Percentiles rank a stretch among this genome's conserved stretches.
Conservation (phyloP, 2,329 filamentous ascomycete genomes). For the Parafenestella ontariensis region DNA sequence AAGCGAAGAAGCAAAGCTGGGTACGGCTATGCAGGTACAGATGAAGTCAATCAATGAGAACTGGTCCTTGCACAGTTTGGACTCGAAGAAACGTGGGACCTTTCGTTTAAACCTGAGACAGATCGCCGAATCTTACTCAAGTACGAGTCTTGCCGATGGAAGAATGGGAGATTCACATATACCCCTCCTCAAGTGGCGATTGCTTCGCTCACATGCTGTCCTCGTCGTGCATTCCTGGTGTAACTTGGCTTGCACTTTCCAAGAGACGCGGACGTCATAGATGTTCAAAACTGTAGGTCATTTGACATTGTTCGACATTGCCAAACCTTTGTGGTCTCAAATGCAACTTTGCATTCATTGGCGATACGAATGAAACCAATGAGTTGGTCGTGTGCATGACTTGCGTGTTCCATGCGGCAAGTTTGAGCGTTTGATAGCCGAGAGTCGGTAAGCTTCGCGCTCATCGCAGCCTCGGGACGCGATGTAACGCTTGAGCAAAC, state of each 20-base stretch:
- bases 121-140: neutral
- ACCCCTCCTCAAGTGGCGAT: slow-evolving; percentile 24
- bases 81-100: neutral
- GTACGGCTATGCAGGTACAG: slow-evolving; percentile 12
- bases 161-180: slow-evolving; percentile 14
- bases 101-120: neutral
- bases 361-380: slow-evolving; percentile 7
- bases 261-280: slow-evolving; percentile 26
- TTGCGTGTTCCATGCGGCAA: slow-evolving; percentile 2
- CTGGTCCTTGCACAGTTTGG: neutral
- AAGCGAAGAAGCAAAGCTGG: slow-evolving; percentile 2
- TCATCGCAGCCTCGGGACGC: neutral
- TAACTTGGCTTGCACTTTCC: slow-evolving; percentile 24
- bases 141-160: neutral
- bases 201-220: slow-evolving; percentile 9
- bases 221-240: slow-evolving; percentile 19
- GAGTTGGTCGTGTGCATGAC: slow-evolving; percentile 6
- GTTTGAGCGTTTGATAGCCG: slow-evolving; percentile 1
- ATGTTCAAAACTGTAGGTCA: slow-evolving; percentile 5
- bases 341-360: slow-evolving; percentile 8
- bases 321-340: slow-evolving; percentile 16
- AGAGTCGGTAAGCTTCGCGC: neutral
- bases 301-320: slow-evolving; percentile 2
- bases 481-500: neutral
- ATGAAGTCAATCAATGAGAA: slow-evolving; percentile 4